Base-by-base conservation (phyloP, 208 protist genomes). In the Strigomonas culicis region DNA sequence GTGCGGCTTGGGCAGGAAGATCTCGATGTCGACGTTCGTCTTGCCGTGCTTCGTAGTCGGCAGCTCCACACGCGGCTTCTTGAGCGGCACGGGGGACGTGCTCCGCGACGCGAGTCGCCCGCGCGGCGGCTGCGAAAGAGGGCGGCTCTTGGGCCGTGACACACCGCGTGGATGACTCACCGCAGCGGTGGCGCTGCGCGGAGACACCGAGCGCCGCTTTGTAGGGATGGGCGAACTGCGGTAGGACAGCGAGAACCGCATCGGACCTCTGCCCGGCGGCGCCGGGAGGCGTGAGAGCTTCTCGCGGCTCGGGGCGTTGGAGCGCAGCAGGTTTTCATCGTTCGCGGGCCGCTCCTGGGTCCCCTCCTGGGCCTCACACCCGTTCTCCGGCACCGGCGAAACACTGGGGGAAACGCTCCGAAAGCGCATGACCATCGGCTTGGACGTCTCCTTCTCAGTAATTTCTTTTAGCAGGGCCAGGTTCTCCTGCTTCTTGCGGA, bases 371-470 rank as follows among this genome's bases (percentile, higher is more conserved):
- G 43, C 30, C 17, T 53, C 4, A 63, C 22, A 11, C n/a, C 46
- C 13, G 68, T 68, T 17, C 63, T 25, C 15, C 44, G 63, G 43
- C 39, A 64, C n/a, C 32, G 49, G 39, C 57, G 63, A 41, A 28
- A 6, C 28, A 8, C 27, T 13, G 22, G 46, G 27, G 6, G 36
- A 41, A 41, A 17, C 8, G 36, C 36, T 17, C 8, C 88, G 82
- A 67, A 91, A 91, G 32, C 75, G 82, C 84, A 91, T 91, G 4
- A 61, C 77, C 1, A 79, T 75, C 10, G 70, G 82, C 51, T 79
- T 76, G 4, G 47, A 61, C 27, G 63, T 69, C 47, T 84, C 84
- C 1, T 70, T 59, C 55, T 82, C 72, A 15, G 86, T 59, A 61
- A 90, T 66, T 62, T 89, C 70, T 1, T 70, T 79, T 1, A 82